Conservation (phyloP, 129 eudicot species). For the Flaveria bidentis region DNA sequence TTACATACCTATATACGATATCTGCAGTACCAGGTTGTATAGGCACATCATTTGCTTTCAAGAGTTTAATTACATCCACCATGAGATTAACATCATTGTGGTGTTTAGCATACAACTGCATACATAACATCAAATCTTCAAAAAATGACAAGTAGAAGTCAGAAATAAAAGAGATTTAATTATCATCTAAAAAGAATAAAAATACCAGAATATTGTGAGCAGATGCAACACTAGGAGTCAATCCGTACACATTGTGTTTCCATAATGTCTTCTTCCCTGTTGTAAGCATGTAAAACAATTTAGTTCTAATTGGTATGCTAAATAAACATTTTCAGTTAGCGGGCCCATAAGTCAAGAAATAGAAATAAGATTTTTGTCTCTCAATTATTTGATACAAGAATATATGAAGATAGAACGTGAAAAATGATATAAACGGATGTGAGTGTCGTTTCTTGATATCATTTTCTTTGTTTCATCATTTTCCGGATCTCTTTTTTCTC, state of each 20-base stretch:
- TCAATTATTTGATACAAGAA: background rate
- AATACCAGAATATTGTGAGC: slow-evolving; percentile 73
- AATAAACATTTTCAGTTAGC: background rate
- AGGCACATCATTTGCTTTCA: slow-evolving; percentile 71
- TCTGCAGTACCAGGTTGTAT: slow-evolving; percentile 92
- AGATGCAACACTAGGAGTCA: slow-evolving; percentile 74
- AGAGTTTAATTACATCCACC: slow-evolving; percentile 67
- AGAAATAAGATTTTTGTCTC: background rate
- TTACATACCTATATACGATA: slow-evolving; percentile 67
- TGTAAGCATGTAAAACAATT: slow-evolving; percentile 22
- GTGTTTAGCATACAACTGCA: slow-evolving; percentile 74
- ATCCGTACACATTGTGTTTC: slow-evolving; percentile 79
- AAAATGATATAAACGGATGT: background rate
- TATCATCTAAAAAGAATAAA: background rate
- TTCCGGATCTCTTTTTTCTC: background rate
- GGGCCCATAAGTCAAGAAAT: background rate
- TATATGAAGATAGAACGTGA: background rate
- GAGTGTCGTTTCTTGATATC: background rate
- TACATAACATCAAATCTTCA: slow-evolving; percentile 19
- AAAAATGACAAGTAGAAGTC: background rate
- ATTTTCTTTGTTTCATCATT: background rate
- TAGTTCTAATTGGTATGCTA: background rate
- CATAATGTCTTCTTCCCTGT: slow-evolving; percentile 73
- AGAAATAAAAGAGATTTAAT: background rate
- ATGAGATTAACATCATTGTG: slow-evolving; percentile 67